Conservation (phyloP, 495 filamentous ascomycete genomes). For the Tuber brumale region DNA sequence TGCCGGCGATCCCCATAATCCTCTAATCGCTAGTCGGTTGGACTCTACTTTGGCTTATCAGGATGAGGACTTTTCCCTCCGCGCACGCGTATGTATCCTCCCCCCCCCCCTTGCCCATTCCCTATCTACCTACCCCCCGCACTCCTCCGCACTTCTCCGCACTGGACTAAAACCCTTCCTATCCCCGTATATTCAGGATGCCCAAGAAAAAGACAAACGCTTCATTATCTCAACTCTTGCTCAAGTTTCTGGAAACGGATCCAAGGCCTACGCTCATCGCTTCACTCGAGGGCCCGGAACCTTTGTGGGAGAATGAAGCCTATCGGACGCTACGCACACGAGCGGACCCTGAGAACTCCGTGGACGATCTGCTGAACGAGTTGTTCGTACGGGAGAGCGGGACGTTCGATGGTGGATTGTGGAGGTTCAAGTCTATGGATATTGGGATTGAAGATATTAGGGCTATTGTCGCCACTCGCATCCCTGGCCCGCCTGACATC, state of each 20-base stretch:
- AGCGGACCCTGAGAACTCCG: not conserved
- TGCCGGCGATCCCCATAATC: not conserved
- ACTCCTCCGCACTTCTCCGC: not conserved
- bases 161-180: constrained; percentile 2
- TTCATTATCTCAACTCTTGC: not conserved
- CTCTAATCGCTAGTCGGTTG: constrained; percentile 1
- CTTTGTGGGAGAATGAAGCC: constrained; percentile 3
- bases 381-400: not conserved
- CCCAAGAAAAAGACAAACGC: not conserved
- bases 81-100: constrained; percentile 1
- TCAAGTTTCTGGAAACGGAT: not conserved
- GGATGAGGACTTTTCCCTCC: not conserved
- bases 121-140: not conserved
- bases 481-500: not conserved
- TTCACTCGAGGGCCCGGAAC: not conserved
- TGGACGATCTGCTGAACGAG: not conserved
- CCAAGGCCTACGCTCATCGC: not conserved
- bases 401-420: not conserved
- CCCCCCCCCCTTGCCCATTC: not conserved
- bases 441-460: not conserved
- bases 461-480: not conserved
- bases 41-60: constrained; percentile 2
- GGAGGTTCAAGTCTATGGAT: not conserved
- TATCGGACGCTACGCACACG: not conserved
- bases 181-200: not conserved